A percentile compares a stretch with the other conserved stretches of the same genome.
These are phyloP conservation scores for Amanita molliuscula DNA, from an alignment of 768 basidiomycete genomes.

Conservation along the genomic window DNA sequence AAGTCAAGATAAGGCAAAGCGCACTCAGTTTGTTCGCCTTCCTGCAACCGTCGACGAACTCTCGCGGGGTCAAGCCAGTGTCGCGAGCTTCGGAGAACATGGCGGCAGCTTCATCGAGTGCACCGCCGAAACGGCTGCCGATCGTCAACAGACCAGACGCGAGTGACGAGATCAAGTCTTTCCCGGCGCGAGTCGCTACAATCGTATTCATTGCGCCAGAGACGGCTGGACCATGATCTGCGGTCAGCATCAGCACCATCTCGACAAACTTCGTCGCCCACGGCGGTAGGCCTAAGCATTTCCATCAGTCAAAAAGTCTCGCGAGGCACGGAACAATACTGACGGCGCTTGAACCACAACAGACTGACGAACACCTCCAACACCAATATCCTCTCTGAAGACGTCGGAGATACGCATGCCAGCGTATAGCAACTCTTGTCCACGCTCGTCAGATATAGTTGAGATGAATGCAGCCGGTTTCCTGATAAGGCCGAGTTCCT, in stretches of 20 bases:
- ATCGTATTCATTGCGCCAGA: constrained; percentile 99
- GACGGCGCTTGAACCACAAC: constrained; percentile 95
- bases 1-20: constrained; percentile 13
- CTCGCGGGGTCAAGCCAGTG: constrained; percentile 90
- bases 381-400: constrained; percentile 93
- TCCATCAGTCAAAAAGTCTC: not conserved
- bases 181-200: constrained; percentile 97
- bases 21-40: constrained; percentile 90
- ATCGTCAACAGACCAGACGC: constrained; percentile 96
- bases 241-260: constrained; percentile 99
- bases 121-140: constrained; percentile 97
- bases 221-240: constrained; percentile 97
- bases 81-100: constrained; percentile 94
- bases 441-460: constrained; percentile 98
- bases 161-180: constrained; percentile 94
- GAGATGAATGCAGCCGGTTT: constrained; percentile 99
- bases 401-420: constrained; percentile 99
- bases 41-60: constrained; percentile 91
- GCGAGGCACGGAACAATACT: constrained; percentile 13
- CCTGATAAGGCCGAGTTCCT: constrained; percentile 91
- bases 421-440: constrained; percentile 95
- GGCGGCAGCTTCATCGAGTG: constrained; percentile 90
- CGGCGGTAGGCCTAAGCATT: constrained; percentile 48
- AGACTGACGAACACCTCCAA: constrained; percentile 96
- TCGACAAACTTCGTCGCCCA: constrained; percentile 99